Evolutionary conservation across 192 early-diverging fungal species (phyloP).

Genomic region (Irineochytrium annulatum): DNA sequence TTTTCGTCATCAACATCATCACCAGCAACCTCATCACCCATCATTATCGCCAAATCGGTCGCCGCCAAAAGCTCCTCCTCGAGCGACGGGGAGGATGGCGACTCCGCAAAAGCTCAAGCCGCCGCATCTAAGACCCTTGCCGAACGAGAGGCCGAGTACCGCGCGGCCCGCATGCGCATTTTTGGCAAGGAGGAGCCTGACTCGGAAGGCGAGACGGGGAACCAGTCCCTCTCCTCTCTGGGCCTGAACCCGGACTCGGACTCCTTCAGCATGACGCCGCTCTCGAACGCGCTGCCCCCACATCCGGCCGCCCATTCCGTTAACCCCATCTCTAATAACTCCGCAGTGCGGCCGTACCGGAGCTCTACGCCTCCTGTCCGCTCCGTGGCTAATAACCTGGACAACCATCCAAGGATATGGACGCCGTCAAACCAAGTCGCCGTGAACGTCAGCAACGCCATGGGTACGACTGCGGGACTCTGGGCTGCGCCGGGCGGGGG

Average conservation of each 20-base stretch:
- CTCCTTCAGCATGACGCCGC: neutral
- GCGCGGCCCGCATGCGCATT: slow-evolving; percentile 14
- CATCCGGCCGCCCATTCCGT: no score
- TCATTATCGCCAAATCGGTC: neutral
- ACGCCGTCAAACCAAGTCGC: neutral
- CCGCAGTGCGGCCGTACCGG: neutral
- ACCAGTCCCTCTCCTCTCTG: no score
- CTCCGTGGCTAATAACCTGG: neutral
- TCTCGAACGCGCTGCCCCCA: no score
- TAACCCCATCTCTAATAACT: no score
- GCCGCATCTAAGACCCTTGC: slow-evolving; percentile 1
- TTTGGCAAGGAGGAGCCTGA: slow-evolving; percentile 10
- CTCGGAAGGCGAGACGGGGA: neutral
- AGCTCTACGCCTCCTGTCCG: neutral
- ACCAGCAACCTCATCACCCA: slow-evolving; percentile 5
- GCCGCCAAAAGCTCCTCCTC: neutral
- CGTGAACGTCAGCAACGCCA: neutral
- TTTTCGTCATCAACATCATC: neutral
- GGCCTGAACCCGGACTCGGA: neutral
- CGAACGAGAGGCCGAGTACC: slow-evolving; percentile 15
- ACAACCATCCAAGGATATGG: slow-evolving; percentile 6
- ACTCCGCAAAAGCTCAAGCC: neutral
- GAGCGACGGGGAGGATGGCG: no score
- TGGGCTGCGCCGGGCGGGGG: no score
- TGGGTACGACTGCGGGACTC: no score